These are phyloP conservation scores for Dendrobium nobile DNA, from an alignment of 106 monocot species.

Conservation along the genomic window DNA sequence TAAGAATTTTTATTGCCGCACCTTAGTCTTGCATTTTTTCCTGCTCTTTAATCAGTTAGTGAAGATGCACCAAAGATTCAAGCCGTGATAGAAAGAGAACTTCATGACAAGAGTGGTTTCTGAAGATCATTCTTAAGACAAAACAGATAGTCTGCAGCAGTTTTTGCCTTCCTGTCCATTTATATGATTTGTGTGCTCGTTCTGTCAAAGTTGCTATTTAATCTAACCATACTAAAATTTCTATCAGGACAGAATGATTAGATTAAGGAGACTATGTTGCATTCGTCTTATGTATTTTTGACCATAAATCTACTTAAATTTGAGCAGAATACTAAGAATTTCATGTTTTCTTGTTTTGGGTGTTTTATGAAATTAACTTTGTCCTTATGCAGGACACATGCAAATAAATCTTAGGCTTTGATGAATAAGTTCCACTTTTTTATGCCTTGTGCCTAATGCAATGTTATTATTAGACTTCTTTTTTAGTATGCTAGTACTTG, in stretches of 20 bases:
- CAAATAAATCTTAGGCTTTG: background rate
- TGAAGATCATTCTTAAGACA: background rate
- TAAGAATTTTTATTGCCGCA: background rate
- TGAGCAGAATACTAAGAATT: background rate
- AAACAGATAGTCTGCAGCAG: background rate
- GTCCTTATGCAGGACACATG: background rate
- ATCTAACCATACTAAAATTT: background rate
- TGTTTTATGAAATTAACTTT: background rate
- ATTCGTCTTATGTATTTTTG: background rate
- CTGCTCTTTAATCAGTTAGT: background rate
- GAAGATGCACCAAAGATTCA: background rate
- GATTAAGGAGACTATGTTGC: background rate
- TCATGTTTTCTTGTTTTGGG: background rate
- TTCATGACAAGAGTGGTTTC: background rate
- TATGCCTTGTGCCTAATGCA: background rate
- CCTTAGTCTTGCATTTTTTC: background rate
- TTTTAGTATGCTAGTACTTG: background rate
- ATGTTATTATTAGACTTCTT: background rate
- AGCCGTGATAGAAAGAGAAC: background rate
- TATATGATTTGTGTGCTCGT: background rate
- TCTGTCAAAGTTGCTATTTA: background rate
- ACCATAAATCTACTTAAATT: background rate
- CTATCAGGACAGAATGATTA: background rate
- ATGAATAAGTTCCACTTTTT: background rate
- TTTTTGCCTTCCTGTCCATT: background rate